Base-by-base conservation (phyloP, 495 filamentous ascomycete genomes). In the Astrothelium subdiscretum region DNA sequence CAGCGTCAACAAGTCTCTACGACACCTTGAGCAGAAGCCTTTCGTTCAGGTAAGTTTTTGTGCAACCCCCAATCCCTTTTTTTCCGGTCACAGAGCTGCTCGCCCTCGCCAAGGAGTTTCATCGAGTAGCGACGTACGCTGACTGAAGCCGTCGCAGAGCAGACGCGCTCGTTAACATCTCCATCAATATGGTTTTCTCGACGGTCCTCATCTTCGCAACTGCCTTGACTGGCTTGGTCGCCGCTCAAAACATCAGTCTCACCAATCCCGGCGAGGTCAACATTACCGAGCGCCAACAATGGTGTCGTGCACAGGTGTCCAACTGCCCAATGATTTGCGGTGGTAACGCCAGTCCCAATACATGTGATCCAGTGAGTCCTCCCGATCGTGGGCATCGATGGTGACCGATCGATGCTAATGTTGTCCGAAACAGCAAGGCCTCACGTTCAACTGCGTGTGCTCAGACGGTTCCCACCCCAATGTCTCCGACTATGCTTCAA, bases 381-480 rank as follows among this genome's bases (percentile, higher is more conserved):
- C 20, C 48, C 6, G 11, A 48, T 18, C 13, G 18, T 48, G 3
- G 18, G 20, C 20, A 20, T 20, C 5, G 42, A 3, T 20, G 3
- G 31, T 58, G 27, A 58, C 15, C 54, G 29, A 13, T 13, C 5
- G 5, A 22, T 24, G 31, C n/a, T 35, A 12, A 59, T 35, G 12
- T 31, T 18, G 27, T 29, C 62, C 85, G 83, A 38, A 68, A 63
- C 40, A 74, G 48, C 3, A 8, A 3, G n/a, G 74, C 22, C 77
- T 87, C 58, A 67, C 69, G 20, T 86, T 76, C 73, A 69, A 65
- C 63, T 87, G 84, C 71, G 72, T 70, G 32, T 87, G 84, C 75
- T 42, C 61, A 60, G 78, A 83, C 67, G 80, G 78, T 58, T 76
- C 70, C 22, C 63, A 59, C 8, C 82, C 84, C 66, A 76, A 84